A percentile compares a stretch with the other conserved stretches of the same genome.
These are phyloP conservation scores for Stachybotrys echinatus DNA, from an alignment of 2,329 filamentous ascomycete species.

Conservation along the genomic window DNA sequence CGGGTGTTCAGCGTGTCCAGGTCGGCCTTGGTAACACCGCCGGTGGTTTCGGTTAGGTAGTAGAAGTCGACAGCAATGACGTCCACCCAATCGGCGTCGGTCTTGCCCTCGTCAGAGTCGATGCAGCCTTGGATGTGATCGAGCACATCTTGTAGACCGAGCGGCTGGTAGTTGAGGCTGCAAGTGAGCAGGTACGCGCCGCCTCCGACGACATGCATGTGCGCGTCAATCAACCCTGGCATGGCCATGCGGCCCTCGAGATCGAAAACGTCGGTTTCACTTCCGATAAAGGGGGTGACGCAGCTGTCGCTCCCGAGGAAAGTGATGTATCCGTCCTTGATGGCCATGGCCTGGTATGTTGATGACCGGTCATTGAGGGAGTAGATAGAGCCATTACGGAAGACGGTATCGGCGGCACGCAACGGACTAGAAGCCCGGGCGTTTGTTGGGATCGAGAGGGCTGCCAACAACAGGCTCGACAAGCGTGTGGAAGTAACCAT, in stretches of 20 bases:
- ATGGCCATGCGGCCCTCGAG: conserved; percentile 22
- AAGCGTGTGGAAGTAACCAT: too few species aligned
- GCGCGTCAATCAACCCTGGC: conserved; percentile 20
- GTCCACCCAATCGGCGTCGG: conserved; percentile 17
- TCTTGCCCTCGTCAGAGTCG: conserved; percentile 14
- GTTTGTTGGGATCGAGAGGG: too few species aligned
- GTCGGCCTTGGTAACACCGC: neutral
- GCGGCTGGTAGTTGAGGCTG: conserved; percentile 18
- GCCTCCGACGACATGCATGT: conserved; percentile 18
- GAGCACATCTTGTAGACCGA: conserved; percentile 9
- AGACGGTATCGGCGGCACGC: conserved; percentile 17
- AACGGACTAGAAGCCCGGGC: too few species aligned
- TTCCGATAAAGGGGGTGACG: conserved; percentile 14
- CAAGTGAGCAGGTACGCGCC: conserved; percentile 18
- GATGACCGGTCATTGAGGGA: conserved; percentile 11
- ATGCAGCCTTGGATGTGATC: conserved; percentile 17
- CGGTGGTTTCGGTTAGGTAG: neutral
- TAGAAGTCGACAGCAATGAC: conserved; percentile 7
- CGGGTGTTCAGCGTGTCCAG: conserved; percentile 4
- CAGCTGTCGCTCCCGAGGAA: conserved; percentile 13
- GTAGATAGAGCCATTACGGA: conserved; percentile 20
- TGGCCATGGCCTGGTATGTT: conserved; percentile 12
- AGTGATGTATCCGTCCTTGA: conserved; percentile 13
- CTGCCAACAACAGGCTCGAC: too few species aligned
- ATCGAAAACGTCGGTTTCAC: conserved; percentile 16